Conservation (phyloP, 208 protist genomes). For the Crithidia brevicula region DNA sequence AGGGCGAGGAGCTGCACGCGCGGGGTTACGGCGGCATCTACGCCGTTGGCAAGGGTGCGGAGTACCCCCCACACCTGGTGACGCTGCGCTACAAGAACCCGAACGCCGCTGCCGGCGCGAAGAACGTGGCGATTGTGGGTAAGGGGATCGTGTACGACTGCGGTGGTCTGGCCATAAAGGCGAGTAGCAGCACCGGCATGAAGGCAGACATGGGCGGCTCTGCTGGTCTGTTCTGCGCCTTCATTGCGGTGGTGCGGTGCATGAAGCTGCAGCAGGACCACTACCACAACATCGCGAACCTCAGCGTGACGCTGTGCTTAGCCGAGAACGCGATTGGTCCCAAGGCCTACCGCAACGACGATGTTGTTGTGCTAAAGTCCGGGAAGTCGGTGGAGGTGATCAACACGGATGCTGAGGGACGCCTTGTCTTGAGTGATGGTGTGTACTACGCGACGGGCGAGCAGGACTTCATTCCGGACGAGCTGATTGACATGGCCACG, state of each 20-base stretch:
- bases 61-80: slow-evolving; percentile 72
- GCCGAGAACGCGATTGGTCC: slow-evolving; percentile 88
- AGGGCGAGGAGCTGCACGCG: slow-evolving; percentile 75
- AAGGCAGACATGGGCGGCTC: slow-evolving; percentile 91
- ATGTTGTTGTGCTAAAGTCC: slow-evolving; percentile 83
- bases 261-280: slow-evolving; percentile 41
- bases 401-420: slow-evolving; percentile 92
- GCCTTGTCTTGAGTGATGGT: slow-evolving; percentile 87
- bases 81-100: slow-evolving; percentile 68
- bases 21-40: slow-evolving; percentile 80
- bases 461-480: slow-evolving; percentile 67
- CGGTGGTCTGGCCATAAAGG: slow-evolving; percentile 88
- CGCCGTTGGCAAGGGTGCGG: slow-evolving; percentile 68
- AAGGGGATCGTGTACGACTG: slow-evolving; percentile 92
- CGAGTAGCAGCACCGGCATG: slow-evolving; percentile 81
- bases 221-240: slow-evolving; percentile 77
- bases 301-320: slow-evolving; percentile 82
- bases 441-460: slow-evolving; percentile 78
- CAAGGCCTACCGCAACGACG: slow-evolving; percentile 77
- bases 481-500: slow-evolving; percentile 90
- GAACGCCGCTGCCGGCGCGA: slow-evolving; percentile 31
- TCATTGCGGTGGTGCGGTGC: slow-evolving; percentile 66
- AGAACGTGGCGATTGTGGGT: slow-evolving; percentile 76
- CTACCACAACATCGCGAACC: slow-evolving; percentile 40
- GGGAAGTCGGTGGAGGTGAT: slow-evolving; percentile 90